Percentiles rank a stretch among this genome's conserved stretches.
Evolutionary conservation across 805 yeast genomes (phyloP).

Genomic region (Schwanniomyces pseudopolymorphus): DNA sequence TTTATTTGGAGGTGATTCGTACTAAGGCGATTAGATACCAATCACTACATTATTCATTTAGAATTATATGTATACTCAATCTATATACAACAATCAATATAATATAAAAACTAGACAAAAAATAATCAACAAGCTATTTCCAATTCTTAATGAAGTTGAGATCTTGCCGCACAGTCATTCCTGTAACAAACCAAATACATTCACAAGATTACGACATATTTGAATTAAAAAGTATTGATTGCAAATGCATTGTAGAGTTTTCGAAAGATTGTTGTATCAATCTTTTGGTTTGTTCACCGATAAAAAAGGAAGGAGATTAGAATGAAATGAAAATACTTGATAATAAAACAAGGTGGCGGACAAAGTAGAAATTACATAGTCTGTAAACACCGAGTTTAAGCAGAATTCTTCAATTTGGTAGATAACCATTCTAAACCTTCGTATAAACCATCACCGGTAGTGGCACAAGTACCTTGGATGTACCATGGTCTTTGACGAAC

Average conservation of each 20-base stretch:
- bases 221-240: neutral
- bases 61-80: slow-evolving; percentile 1
- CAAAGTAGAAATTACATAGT: neutral
- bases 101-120: slow-evolving; percentile 1
- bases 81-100: slow-evolving; percentile 1
- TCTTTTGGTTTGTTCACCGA: slow-evolving; percentile 2
- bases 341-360: neutral
- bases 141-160: neutral
- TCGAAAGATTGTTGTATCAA: slow-evolving; percentile 1
- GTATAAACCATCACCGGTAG: slow-evolving; percentile 97
- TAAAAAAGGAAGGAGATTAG: slow-evolving; percentile 3
- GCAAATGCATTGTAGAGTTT: slow-evolving; percentile 1
- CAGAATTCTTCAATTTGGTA: slow-evolving; percentile 69
- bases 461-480: slow-evolving; percentile 98
- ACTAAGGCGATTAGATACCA: neutral
- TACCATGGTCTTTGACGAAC: slow-evolving; percentile 99
- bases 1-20: neutral
- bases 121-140: neutral
- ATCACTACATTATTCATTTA: neutral
- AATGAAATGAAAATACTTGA: slow-evolving; percentile 2
- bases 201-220: neutral
- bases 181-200: neutral
- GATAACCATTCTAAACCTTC: slow-evolving; percentile 98
- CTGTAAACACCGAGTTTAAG: slow-evolving; percentile 17
- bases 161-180: neutral